Evolutionary conservation across 208 protist species (phyloP).

Genomic region (Wallacemonas sp.): DNA sequence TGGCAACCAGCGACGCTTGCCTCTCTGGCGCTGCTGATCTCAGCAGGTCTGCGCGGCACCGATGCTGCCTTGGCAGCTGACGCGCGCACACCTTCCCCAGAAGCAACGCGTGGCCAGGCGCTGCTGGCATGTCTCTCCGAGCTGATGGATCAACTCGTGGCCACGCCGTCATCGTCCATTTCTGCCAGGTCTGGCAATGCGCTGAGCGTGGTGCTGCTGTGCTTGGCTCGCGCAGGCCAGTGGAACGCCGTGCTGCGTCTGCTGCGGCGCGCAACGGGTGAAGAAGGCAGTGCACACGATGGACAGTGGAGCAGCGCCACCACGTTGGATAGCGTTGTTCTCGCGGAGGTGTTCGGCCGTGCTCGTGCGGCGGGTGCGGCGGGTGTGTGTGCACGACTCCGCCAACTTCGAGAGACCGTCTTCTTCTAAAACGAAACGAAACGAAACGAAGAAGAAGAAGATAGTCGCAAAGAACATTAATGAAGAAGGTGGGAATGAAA

Average conservation of each 20-base stretch:
- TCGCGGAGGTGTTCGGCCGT: slow-evolving; percentile 51
- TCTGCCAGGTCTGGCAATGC: slow-evolving; percentile 30
- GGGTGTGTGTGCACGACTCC: slow-evolving; percentile 57
- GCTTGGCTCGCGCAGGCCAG: slow-evolving; percentile 24
- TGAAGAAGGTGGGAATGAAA: background rate
- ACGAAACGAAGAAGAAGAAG: background rate
- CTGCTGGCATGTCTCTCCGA: background rate
- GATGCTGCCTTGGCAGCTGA: too few species aligned
- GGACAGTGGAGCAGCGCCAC: slow-evolving; percentile 3
- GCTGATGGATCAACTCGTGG: background rate
- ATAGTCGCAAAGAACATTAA: slow-evolving; percentile 1
- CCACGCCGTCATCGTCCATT: background rate
- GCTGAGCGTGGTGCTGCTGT: slow-evolving; percentile 27
- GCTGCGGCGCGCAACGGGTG: slow-evolving; percentile 8
- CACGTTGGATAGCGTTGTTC: slow-evolving; percentile 53
- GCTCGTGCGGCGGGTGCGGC: slow-evolving; percentile 61
- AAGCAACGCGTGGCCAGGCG: background rate
- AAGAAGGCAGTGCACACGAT: background rate
- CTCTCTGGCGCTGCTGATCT: slow-evolving; percentile 1
- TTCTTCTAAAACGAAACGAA: slow-evolving; percentile 54
- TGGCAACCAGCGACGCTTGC: slow-evolving; percentile 5
- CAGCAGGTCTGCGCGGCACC: background rate
- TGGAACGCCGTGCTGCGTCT: slow-evolving; percentile 26
- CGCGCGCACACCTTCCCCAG: too few species aligned
- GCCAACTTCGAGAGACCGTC: slow-evolving; percentile 49